Evolutionary conservation across 768 basidiomycete species (phyloP).

Genomic region (Scleroderma bovista): DNA sequence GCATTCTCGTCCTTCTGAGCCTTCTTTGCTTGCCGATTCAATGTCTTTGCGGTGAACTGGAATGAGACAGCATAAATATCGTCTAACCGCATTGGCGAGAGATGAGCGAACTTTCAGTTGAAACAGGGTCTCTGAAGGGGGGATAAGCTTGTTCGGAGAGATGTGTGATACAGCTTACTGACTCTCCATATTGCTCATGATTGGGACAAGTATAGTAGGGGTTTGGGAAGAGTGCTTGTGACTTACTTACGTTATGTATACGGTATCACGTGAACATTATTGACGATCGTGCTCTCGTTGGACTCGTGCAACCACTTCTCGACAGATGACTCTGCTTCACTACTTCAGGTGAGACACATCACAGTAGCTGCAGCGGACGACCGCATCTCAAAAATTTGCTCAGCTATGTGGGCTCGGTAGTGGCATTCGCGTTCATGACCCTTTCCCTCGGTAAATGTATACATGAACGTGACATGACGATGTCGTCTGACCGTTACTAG

Average conservation of each 20-base stretch:
- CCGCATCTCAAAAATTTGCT: not conserved
- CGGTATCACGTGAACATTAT: too few relatives aligned
- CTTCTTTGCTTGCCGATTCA: slow-evolving; percentile 93
- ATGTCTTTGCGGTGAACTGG: slow-evolving; percentile 96
- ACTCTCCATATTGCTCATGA: slow-evolving; percentile 89
- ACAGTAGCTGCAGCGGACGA: slow-evolving; percentile 4
- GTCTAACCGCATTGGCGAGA: slow-evolving; percentile 4
- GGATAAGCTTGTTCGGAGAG: not conserved
- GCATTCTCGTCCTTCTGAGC: slow-evolving; percentile 90
- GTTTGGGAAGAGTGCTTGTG: too few relatives aligned
- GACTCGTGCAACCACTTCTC: not conserved
- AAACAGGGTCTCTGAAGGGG: slow-evolving; percentile 82
- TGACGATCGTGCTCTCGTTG: too few relatives aligned
- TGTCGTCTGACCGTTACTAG: slow-evolving; percentile 27
- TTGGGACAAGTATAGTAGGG: not conserved
- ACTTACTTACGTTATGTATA: too few relatives aligned
- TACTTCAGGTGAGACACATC: slow-evolving; percentile 48
- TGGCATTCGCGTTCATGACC: slow-evolving; percentile 85
- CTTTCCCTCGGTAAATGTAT: slow-evolving; percentile 71
- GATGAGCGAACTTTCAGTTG: slow-evolving; percentile 78
- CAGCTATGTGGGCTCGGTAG: slow-evolving; percentile 72
- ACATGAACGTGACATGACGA: not conserved
- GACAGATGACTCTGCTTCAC: slow-evolving; percentile 48
- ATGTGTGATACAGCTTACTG: slow-evolving; percentile 28
- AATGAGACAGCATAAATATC: slow-evolving; percentile 6